phyloP scores from a whole-genome alignment of 805 yeast genomes.

The Lipomyces yamadae region DNA sequence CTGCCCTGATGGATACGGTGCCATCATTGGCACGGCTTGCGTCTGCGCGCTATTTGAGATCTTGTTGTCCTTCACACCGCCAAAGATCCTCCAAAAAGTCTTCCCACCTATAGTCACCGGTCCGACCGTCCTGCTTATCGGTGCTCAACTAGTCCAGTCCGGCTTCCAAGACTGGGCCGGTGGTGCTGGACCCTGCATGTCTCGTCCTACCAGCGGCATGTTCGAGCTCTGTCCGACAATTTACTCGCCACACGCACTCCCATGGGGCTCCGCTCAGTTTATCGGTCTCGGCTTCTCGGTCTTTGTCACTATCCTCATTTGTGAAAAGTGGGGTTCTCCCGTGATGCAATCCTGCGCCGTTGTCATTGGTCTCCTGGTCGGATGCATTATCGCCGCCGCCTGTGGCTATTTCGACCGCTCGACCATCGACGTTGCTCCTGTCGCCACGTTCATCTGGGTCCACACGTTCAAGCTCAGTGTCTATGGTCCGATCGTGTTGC shows the following conservation, averaged over 20 bases:
- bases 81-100: conserved; percentile 65
- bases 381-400: conserved; percentile 92
- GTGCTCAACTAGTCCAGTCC: conserved; percentile 66
- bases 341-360: conserved; percentile 95
- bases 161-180: conserved; percentile 90
- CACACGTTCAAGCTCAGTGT: conserved; percentile 76
- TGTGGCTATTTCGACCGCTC: conserved; percentile 73
- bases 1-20: conserved; percentile 91
- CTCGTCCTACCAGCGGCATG: conserved; percentile 50
- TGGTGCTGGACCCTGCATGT: conserved; percentile 61
- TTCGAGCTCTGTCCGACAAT: conserved; percentile 54
- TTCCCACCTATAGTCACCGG: conserved; percentile 94
- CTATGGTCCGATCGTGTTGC: conserved; percentile 85
- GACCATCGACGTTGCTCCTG: conserved; percentile 72
- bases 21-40: conserved; percentile 79
- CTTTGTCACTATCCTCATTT: conserved; percentile 68
- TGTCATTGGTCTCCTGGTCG: conserved; percentile 78
- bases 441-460: conserved; percentile 84
- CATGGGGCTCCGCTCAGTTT: conserved; percentile 87
- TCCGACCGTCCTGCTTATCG: conserved; percentile 87
- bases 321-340: conserved; percentile 91
- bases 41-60: conserved; percentile 79
- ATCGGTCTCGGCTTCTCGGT: conserved; percentile 88
- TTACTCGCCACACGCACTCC: conserved; percentile 59
- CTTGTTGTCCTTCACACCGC: conserved; percentile 74